A percentile compares a stretch with the other conserved stretches of the same genome.
These are phyloP conservation scores for Cicer judaicum DNA, from an alignment of 306 rosid genomes.

Conservation along the genomic window DNA sequence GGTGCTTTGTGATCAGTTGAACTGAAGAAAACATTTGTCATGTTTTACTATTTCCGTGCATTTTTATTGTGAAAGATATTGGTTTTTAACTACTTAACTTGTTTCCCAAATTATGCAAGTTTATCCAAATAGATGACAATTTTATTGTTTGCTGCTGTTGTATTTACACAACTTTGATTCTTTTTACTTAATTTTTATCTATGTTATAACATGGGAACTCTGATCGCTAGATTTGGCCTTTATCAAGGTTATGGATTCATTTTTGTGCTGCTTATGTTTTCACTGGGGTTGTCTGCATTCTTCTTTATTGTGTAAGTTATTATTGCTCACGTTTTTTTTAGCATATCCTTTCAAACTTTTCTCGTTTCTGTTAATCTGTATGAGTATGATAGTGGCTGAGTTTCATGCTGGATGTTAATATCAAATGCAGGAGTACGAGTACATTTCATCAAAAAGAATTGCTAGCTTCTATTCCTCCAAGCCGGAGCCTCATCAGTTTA, in stretches of 20 bases:
- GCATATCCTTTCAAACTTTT: slow-evolving; percentile 9
- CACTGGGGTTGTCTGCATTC: slow-evolving; percentile 78
- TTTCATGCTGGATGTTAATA: slow-evolving; percentile 39
- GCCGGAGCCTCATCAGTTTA: slow-evolving; percentile 70
- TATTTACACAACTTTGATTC: slow-evolving; percentile 8
- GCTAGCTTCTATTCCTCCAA: slow-evolving; percentile 61
- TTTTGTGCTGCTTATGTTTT: slow-evolving; percentile 73
- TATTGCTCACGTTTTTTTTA: slow-evolving; percentile 37
- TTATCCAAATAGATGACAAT: neutral
- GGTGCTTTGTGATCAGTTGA: neutral
- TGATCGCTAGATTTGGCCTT: slow-evolving; percentile 57
- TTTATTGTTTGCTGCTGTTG: slow-evolving; percentile 3
- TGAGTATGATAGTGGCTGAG: slow-evolving; percentile 13
- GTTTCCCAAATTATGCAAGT: neutral
- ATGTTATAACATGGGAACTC: slow-evolving; percentile 44
- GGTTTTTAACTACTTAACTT: neutral
- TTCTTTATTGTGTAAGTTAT: slow-evolving; percentile 75
- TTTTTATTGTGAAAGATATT: neutral
- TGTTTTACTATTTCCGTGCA: neutral
- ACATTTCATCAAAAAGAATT: slow-evolving; percentile 72
- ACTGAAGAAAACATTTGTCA: neutral
- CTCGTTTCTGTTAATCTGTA: slow-evolving; percentile 28
- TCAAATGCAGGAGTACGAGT: slow-evolving; percentile 63
- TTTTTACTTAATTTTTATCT: slow-evolving; percentile 31
- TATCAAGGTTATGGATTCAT: slow-evolving; percentile 89